Conservation (phyloP, 148 eudicot species). For the Amaranthus cruentus region DNA sequence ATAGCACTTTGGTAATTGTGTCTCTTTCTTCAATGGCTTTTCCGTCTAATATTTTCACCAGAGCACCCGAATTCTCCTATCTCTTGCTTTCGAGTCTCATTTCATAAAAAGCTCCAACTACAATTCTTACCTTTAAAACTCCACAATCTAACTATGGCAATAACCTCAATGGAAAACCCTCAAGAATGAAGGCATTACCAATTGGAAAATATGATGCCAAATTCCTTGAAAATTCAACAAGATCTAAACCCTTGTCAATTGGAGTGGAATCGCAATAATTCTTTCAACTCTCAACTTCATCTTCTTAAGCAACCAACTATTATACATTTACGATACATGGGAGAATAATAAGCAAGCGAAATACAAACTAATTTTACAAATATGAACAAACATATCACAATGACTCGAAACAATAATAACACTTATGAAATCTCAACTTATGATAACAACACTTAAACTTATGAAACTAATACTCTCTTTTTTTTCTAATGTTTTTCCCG, state of each 20-base stretch:
- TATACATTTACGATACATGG: too few species aligned
- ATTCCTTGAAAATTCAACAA: slow-evolving; percentile 42
- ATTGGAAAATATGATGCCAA: slow-evolving; percentile 47
- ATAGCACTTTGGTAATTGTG: slow-evolving; percentile 57
- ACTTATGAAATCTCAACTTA: too few species aligned
- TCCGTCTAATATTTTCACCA: slow-evolving; percentile 68
- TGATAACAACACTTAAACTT: too few species aligned
- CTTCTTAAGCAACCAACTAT: slow-evolving; percentile 47
- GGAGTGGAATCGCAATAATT: slow-evolving; percentile 64
- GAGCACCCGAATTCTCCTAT: slow-evolving; percentile 61
- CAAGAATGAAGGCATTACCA: slow-evolving; percentile 40
- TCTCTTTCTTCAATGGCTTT: slow-evolving; percentile 75
- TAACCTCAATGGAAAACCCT: slow-evolving; percentile 47
- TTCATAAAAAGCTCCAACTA: slow-evolving; percentile 55
- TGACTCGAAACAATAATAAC: too few species aligned
- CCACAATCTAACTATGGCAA: slow-evolving; percentile 50
- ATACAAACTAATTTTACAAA: too few species aligned
- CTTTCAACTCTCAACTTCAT: slow-evolving; percentile 59
- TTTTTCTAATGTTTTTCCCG: too few species aligned
- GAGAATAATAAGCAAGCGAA: too few species aligned
- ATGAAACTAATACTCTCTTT: too few species aligned
- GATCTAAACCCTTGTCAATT: slow-evolving; percentile 41
- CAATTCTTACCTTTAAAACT: slow-evolving; percentile 60
- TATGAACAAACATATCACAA: too few species aligned
- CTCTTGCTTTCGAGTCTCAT: slow-evolving; percentile 55